phyloP scores from a whole-genome alignment of 2,329 filamentous ascomycete genomes.

The Cucurbitaria berberidis region DNA sequence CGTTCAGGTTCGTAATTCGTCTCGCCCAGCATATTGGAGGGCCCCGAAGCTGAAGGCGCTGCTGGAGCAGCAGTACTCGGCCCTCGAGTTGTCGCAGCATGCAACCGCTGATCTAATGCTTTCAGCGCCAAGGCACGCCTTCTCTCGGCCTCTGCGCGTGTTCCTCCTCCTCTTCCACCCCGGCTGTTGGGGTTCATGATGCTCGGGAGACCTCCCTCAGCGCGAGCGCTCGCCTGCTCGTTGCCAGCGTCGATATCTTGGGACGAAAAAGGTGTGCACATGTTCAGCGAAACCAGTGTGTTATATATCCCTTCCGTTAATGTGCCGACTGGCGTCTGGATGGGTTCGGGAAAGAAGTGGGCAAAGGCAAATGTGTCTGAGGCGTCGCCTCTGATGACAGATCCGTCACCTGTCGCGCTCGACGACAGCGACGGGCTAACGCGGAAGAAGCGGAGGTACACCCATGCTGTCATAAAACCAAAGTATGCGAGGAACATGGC shows the following conservation, averaged over 20 bases:
- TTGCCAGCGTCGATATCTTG: slow-evolving; percentile 78
- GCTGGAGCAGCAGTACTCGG: slow-evolving; percentile 51
- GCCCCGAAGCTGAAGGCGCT: slow-evolving; percentile 35
- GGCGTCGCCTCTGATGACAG: slow-evolving; percentile 80
- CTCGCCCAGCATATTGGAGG: slow-evolving; percentile 48
- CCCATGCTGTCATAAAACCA: slow-evolving; percentile 89
- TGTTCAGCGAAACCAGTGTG: slow-evolving; percentile 72
- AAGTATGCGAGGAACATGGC: slow-evolving; percentile 79
- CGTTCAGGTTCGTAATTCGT: slow-evolving; percentile 52
- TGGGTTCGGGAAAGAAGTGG: slow-evolving; percentile 88
- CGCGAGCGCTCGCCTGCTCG: slow-evolving; percentile 70
- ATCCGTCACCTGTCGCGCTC: slow-evolving; percentile 58
- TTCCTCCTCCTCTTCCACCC: slow-evolving; percentile 62
- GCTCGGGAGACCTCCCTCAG: slow-evolving; percentile 66
- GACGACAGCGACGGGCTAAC: slow-evolving; percentile 64
- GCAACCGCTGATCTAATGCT: slow-evolving; percentile 87
- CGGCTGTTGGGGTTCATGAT: slow-evolving; percentile 60
- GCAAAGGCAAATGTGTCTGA: slow-evolving; percentile 96
- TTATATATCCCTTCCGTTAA: slow-evolving; percentile 78
- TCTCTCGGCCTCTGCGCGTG: slow-evolving; percentile 89
- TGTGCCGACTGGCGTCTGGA: slow-evolving; percentile 77
- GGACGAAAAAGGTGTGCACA: slow-evolving; percentile 85
- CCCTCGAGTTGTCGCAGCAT: slow-evolving; percentile 71
- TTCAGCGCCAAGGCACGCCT: slow-evolving; percentile 87
- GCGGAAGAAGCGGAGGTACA: slow-evolving; percentile 96